phyloP scores from a whole-genome alignment of 2,329 filamentous ascomycete genomes.

The Colletotrichum viniferum region DNA sequence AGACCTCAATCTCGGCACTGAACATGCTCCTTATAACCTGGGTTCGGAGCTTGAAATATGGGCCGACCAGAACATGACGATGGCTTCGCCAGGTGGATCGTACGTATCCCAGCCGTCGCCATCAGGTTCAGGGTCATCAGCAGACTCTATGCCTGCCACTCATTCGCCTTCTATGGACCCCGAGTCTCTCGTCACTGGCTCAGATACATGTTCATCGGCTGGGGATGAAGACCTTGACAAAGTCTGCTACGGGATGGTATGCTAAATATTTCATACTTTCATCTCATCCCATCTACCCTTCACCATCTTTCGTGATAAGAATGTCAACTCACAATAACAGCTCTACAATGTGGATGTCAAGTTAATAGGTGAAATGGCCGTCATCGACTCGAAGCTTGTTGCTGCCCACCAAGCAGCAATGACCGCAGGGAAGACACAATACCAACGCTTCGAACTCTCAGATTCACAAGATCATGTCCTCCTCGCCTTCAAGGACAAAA shows the following conservation, averaged over 20 bases:
- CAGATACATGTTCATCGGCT: neutral
- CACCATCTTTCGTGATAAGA: neutral
- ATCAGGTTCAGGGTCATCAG: neutral
- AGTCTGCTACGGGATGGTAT: slow-evolving; percentile 32
- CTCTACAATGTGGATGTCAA: slow-evolving; percentile 28
- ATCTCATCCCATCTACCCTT: fast-evolving
- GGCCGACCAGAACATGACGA: neutral
- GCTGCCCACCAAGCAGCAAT: neutral
- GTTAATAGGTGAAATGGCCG: slow-evolving; percentile 26
- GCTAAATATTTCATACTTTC: neutral
- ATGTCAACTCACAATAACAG: slow-evolving; percentile 16
- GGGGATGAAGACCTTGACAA: slow-evolving; percentile 14
- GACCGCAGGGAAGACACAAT: neutral
- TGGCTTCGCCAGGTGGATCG: neutral
- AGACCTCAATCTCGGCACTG: neutral
- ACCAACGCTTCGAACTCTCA: slow-evolving; percentile 25
- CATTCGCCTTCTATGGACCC: slow-evolving; percentile 3
- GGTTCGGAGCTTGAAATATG: neutral
- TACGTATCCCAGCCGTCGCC: neutral
- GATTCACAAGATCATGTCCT: slow-evolving; percentile 24
- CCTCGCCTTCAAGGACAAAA: slow-evolving; percentile 26
- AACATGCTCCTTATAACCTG: neutral
- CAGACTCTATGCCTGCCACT: neutral
- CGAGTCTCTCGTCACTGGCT: neutral
- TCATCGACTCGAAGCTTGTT: slow-evolving; percentile 21